phyloP scores from a whole-genome alignment of 2,329 filamentous ascomycete species.

The Colletotrichum cuscutae region DNA sequence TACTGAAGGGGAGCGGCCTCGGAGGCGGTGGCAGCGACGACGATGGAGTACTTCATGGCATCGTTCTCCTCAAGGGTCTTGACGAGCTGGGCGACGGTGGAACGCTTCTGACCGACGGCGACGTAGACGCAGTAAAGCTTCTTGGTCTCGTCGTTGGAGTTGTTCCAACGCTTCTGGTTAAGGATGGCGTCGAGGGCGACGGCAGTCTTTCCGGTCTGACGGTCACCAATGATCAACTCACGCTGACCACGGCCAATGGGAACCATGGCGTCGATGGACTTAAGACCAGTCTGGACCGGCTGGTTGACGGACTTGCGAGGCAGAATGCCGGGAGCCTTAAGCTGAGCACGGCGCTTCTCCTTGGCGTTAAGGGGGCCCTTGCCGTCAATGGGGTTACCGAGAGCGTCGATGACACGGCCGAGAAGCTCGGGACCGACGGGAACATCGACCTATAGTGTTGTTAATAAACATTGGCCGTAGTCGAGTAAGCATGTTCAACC shows the following conservation, averaged over 20 bases:
- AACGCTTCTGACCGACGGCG: slow-evolving; percentile 98
- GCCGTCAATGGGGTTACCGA: slow-evolving; percentile 99
- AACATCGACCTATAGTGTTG: slow-evolving; percentile 81
- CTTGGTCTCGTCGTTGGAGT: slow-evolving; percentile 85
- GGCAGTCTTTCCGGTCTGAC: slow-evolving; percentile 99
- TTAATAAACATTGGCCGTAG: slow-evolving; percentile 38
- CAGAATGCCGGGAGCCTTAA: slow-evolving; percentile 99
- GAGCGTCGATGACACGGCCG: slow-evolving; percentile 97
- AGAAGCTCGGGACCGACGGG: slow-evolving; percentile 93
- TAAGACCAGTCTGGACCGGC: slow-evolving; percentile 99
- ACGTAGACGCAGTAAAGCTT: slow-evolving; percentile 99
- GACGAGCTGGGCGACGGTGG: slow-evolving; percentile 98
- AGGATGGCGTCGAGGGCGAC: slow-evolving; percentile 98
- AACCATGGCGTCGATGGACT: slow-evolving; percentile 99
- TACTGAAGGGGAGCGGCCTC: slow-evolving; percentile 97
- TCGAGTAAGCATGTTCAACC: slow-evolving; percentile 51
- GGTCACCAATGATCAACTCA: slow-evolving; percentile 99
- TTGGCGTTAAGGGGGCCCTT: slow-evolving; percentile 96
- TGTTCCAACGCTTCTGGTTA: slow-evolving; percentile 99
- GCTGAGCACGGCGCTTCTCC: slow-evolving; percentile 94
- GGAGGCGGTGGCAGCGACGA: slow-evolving; percentile 96
- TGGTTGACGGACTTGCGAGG: slow-evolving; percentile 97
- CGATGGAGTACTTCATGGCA: slow-evolving; percentile 96
- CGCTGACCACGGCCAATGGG: slow-evolving; percentile 99
- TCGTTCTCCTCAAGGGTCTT: slow-evolving; percentile 99